Evolutionary conservation across 129 eudicot species (phyloP).

Genomic region (Rutidosis leptorrhynchoides): DNA sequence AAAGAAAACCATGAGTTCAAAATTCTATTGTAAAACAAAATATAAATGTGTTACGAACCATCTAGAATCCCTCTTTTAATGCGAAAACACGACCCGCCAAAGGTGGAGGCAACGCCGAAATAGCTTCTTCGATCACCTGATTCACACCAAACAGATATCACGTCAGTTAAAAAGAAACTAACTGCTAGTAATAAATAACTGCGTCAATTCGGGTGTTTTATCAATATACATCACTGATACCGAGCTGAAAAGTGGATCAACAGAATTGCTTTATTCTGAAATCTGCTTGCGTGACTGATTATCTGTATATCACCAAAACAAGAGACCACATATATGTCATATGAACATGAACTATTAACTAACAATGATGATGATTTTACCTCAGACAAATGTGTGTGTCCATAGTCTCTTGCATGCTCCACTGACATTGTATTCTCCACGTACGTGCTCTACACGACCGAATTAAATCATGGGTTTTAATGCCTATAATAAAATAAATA

Average conservation of each 20-base stretch:
- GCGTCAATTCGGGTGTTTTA: neutral
- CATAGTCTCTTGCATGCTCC: conserved; percentile 91
- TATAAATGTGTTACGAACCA: neutral
- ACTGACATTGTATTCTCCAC: conserved; percentile 58
- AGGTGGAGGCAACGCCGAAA: conserved; percentile 59
- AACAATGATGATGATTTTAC: conserved; percentile 32
- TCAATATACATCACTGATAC: conserved; percentile 66
- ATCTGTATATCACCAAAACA: conserved; percentile 52
- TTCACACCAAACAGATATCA: neutral
- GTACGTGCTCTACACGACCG: conserved; percentile 58
- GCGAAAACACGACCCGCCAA: conserved; percentile 87
- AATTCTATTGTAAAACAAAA: neutral
- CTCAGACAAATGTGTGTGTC: conserved; percentile 95
- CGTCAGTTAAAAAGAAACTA: neutral
- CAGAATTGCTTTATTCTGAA: conserved; percentile 93
- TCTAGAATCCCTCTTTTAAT: conserved; percentile 75
- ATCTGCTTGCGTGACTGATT: conserved; percentile 49
- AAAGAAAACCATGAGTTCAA: neutral
- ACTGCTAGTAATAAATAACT: conserved; percentile 3
- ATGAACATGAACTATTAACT: too few relatives aligned
- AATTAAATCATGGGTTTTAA: neutral
- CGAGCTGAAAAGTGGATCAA: conserved; percentile 97
- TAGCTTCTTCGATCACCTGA: conserved; percentile 78
- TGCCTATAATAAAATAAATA: neutral
- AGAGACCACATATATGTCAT: neutral